Evolutionary conservation across 176 grass and related monocot species (phyloP), one percentile per base, ranked within the genome.

Genomic region (Luzula sylvatica): DNA sequence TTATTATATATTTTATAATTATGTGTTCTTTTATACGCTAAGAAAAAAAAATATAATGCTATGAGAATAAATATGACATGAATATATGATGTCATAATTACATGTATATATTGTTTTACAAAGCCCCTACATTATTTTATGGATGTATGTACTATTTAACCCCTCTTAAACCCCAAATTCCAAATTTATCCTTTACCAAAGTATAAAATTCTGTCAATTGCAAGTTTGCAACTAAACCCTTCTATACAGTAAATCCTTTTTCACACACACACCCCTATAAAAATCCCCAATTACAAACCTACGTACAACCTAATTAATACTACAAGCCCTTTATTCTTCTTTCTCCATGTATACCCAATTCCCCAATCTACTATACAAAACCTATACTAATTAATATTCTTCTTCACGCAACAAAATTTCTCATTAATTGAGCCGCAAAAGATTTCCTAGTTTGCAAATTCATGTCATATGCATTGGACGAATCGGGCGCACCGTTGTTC

Each of bases 361-460:
- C 52, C 12, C 15, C 53, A 72, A 60, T 50, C 56, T 78, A 80
- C 76, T 85, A 73, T 75, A 85, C 72, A 81, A 79, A 53, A 71
- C 64, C 85, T 83, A 83, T 50, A 58, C 72, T 56, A 50, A 61
- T 70, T 71, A 44, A 73, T 59, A 46, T 11, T 3, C 47, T 22
- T 46, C 14, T 11, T 63, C 67, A 83, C 16, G 77, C 75, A 56
- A 98, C 75, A 60, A 87, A 80, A 66, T 87, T 69, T 55, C 81
- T 62, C 82, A 98, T 79, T 48, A 98, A 77, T 74, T 87, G 86
- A 20, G 93, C 86, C 20, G 78, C 75, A 83, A 87, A 92, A 27
- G 80, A 76, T 56, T 83, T 80, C 17, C 76, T 83, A 50, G 46
- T 77, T 76, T 83, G 78, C 75, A 98, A 74, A 76, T 89, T 74